These are phyloP conservation scores for Nemania bipapillata DNA, from an alignment of 2,329 filamentous ascomycete species.

Conservation along the genomic window DNA sequence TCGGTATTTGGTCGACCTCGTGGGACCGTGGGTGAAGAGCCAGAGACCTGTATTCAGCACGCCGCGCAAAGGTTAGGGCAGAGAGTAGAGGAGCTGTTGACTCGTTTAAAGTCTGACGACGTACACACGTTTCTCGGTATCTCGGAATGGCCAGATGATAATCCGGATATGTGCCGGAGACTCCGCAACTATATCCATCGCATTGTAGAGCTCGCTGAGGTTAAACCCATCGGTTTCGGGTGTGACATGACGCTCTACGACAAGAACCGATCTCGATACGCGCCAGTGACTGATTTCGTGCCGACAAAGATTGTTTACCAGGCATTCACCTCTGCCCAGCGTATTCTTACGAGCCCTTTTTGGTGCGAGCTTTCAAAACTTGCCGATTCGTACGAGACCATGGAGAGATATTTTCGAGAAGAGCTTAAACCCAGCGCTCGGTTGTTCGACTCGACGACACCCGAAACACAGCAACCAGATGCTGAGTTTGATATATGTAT, in stretches of 20 bases:
- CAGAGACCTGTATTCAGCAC: conserved; percentile 50
- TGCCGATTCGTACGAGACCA: neutral
- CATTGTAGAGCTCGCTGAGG: neutral
- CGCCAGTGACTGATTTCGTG: conserved; percentile 18
- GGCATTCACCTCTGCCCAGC: conserved; percentile 43
- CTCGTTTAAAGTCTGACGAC: conserved; percentile 38
- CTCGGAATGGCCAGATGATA: conserved; percentile 27
- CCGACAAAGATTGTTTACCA: conserved; percentile 19
- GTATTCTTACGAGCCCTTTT: conserved; percentile 25
- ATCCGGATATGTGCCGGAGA: neutral
- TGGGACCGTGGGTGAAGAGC: conserved; percentile 48
- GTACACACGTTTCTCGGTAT: conserved; percentile 47
- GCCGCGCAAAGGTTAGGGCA: conserved; percentile 42
- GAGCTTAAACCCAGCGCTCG: too few species aligned
- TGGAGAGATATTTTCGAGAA: neutral
- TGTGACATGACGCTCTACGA: conserved; percentile 22
- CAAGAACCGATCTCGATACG: conserved; percentile 40
- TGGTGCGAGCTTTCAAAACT: conserved; percentile 11
- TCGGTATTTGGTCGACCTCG: conserved; percentile 55
- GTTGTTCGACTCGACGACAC: neutral
- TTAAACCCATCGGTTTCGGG: neutral
- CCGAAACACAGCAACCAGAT: neutral
- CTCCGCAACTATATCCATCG: conserved; percentile 1
- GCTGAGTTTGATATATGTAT: neutral
- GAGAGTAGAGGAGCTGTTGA: conserved; percentile 36